phyloP scores from a whole-genome alignment of 2,329 filamentous ascomycete genomes.

The Verticillium nonalfalfae region DNA sequence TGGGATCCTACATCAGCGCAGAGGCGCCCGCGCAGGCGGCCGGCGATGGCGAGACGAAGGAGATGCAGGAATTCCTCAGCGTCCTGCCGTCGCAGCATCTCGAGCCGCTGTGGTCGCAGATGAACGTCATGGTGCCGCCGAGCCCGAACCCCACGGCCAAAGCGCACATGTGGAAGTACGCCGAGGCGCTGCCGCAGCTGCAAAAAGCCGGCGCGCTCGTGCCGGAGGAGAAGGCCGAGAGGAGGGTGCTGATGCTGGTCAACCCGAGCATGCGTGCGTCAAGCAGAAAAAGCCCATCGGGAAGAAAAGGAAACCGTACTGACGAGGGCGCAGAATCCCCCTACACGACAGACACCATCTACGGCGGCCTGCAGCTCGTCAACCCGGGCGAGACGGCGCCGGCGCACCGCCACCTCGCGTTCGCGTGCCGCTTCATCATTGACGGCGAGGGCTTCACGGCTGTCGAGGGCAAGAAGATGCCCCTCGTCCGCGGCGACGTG shows the following conservation, averaged over 20 bases:
- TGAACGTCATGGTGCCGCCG: slow-evolving; percentile 38
- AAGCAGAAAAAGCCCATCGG: slow-evolving; percentile 11
- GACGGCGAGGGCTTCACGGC: slow-evolving; percentile 52
- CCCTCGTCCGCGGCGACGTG: slow-evolving; percentile 45
- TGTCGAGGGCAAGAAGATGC: slow-evolving; percentile 45
- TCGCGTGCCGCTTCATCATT: slow-evolving; percentile 51
- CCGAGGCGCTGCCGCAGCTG: slow-evolving; percentile 25
- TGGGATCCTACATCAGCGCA: neutral
- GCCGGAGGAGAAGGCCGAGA: slow-evolving; percentile 31
- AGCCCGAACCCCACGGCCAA: slow-evolving; percentile 33
- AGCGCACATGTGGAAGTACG: slow-evolving; percentile 32
- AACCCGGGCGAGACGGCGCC: slow-evolving; percentile 49
- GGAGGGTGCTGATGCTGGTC: slow-evolving; percentile 33
- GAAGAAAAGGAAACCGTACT: neutral
- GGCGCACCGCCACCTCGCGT: slow-evolving; percentile 49
- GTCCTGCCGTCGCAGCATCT: slow-evolving; percentile 21
- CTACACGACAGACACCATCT: slow-evolving; percentile 52
- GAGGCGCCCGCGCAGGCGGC: slow-evolving; percentile 3
- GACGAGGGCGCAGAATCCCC: slow-evolving; percentile 32
- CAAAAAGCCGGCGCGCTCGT: slow-evolving; percentile 26
- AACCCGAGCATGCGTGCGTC: slow-evolving; percentile 26
- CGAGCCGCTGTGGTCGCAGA: slow-evolving; percentile 41
- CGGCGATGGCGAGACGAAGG: slow-evolving; percentile 10
- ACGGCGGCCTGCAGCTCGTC: slow-evolving; percentile 50
- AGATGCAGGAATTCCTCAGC: slow-evolving; percentile 20